Conservation (phyloP, 2,329 filamentous ascomycete genomes). For the Calonectria pauciramosa region DNA sequence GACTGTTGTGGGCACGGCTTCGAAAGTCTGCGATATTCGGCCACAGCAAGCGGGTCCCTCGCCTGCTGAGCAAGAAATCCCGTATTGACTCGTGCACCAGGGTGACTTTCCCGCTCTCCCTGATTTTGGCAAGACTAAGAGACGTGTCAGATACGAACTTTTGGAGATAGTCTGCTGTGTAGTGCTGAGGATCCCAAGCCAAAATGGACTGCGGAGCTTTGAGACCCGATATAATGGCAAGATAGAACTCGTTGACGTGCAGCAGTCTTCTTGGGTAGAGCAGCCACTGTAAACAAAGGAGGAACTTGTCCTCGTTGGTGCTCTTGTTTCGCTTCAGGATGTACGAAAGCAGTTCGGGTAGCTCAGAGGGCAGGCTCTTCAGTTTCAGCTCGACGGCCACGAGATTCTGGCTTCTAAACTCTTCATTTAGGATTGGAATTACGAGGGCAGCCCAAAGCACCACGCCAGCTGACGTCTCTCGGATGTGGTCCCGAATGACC, state of each 20-base stretch:
- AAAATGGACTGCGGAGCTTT: constrained; percentile 10
- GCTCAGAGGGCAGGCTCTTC: neutral
- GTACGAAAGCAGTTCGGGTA: neutral
- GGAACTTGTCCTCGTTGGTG: neutral
- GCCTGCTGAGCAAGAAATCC: constrained; percentile 58
- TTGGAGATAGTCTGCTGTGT: constrained; percentile 39
- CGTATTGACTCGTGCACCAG: constrained; percentile 65
- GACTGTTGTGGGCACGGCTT: constrained; percentile 15
- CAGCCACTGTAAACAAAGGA: constrained; percentile 11
- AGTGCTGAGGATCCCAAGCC: constrained; percentile 33
- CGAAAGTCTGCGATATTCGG: neutral
- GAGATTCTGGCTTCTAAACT: neutral
- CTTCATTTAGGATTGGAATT: neutral
- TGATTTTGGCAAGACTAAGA: constrained; percentile 60
- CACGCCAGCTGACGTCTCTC: neutral
- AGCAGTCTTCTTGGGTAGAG: neutral
- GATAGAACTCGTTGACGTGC: neutral
- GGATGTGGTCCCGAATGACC: neutral
- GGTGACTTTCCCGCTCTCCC: constrained; percentile 37
- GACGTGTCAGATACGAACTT: constrained; percentile 56
- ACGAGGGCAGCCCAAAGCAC: neutral
- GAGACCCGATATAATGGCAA: neutral
- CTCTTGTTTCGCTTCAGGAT: neutral
- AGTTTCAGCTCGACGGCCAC: neutral
- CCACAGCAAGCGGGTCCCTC: constrained; percentile 42